Conservation (phyloP, 73 alveolate genomes). For the Tetrahymena thermophila region DNA sequence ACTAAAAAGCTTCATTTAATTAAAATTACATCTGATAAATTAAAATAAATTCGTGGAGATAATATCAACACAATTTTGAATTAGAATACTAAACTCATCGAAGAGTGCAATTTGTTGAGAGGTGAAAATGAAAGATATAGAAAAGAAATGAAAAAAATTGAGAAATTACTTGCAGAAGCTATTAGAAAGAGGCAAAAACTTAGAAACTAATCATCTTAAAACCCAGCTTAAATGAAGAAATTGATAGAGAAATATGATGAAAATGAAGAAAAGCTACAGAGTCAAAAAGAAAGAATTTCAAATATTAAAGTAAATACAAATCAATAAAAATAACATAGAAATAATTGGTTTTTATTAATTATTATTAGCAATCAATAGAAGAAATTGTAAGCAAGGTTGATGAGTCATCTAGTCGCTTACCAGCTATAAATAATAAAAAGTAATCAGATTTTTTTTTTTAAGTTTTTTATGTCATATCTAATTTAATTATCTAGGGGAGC, state of each 20-base stretch:
- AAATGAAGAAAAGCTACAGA: background rate
- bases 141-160: constrained; percentile 31
- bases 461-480: background rate
- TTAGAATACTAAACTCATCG: constrained; percentile 31
- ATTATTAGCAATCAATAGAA: background rate
- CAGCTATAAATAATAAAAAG: background rate
- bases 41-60: constrained; percentile 29
- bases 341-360: background rate
- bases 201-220: constrained; percentile 10
- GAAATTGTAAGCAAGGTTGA: background rate
- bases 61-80: constrained; percentile 31
- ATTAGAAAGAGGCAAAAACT: constrained; percentile 27
- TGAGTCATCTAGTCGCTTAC: background rate
- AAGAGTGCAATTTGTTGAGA: constrained; percentile 41
- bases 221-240: background rate
- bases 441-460: background rate
- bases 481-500: background rate
- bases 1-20: constrained; percentile 29
- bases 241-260: background rate
- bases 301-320: background rate
- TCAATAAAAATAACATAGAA: no score
- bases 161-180: constrained; percentile 36
- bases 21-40: constrained; percentile 34
- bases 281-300: background rate
- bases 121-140: constrained; percentile 34